These are phyloP conservation scores for Arthrinium phaeospermum DNA, from an alignment of 2,329 filamentous ascomycete species.

Conservation along the genomic window DNA sequence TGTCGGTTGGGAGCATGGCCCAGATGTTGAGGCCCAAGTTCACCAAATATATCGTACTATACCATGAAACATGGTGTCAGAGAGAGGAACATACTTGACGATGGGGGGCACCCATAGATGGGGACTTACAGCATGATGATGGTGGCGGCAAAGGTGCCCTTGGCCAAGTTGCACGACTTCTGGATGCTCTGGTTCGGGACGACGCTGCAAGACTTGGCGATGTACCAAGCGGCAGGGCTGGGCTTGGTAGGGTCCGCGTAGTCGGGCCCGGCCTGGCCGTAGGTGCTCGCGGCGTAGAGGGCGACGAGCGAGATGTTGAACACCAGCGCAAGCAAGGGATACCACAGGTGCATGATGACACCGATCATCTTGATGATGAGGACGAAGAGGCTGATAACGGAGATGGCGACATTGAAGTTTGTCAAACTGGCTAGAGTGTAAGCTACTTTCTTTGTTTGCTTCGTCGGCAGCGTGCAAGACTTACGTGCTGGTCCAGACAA, in stretches of 20 bases:
- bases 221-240: slow-evolving; percentile 74
- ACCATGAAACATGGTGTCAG: not conserved
- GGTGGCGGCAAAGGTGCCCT: slow-evolving; percentile 68
- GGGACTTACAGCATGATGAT: slow-evolving; percentile 71
- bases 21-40: slow-evolving; percentile 66
- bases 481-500: slow-evolving; percentile 77
- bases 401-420: slow-evolving; percentile 77
- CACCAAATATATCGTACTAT: slow-evolving; percentile 63
- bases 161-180: slow-evolving; percentile 70
- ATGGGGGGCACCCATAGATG: not conserved
- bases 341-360: slow-evolving; percentile 74
- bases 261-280: slow-evolving; percentile 76
- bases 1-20: slow-evolving; percentile 55
- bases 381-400: slow-evolving; percentile 77
- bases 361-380: slow-evolving; percentile 72
- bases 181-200: slow-evolving; percentile 59
- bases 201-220: slow-evolving; percentile 70
- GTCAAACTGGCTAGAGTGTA: slow-evolving; percentile 61
- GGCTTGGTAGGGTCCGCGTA: slow-evolving; percentile 68
- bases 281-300: slow-evolving; percentile 70
- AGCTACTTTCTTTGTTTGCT: not conserved
- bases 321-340: slow-evolving; percentile 66
- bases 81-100: slow-evolving; percentile 24
- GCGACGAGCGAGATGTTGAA: slow-evolving; percentile 62
- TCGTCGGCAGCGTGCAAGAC: slow-evolving; percentile 40